Evolutionary conservation across 352 stramenopile species (phyloP), one percentile per base, ranked within the genome.

Genomic region (Phytophthora pluvialis): DNA sequence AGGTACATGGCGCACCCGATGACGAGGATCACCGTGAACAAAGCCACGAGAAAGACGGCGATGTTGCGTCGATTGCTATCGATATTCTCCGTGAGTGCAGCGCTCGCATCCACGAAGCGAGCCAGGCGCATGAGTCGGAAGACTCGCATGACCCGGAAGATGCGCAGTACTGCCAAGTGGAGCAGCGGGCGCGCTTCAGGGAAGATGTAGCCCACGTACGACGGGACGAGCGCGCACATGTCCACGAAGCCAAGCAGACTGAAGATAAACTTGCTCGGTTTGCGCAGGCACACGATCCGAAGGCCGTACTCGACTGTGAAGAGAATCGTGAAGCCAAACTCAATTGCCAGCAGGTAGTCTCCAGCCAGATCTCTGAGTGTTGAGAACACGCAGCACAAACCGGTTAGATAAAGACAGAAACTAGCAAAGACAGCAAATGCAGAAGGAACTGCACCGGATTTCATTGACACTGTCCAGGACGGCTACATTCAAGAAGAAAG

Each of bases 1-100:
- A 94, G 71, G 29, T 94, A 94, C 81, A 94, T 94, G 26, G 82
- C 81, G 43, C 80, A 92, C 1, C 85, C 85, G 50, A 94, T 94
- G 31, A 94, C 83, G 18, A 92, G 64, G 43, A 92, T 90, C 33
- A 94, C 75, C 1, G 81, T 90, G 45, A 89, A 91, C 9, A 90
- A 56, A 21, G 77, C 83, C 16, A 90, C 81, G 28, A 94, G 77
- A 49, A 94, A 94, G 4, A 94, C 83, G 6, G 76, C 70, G 43
- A 94, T 91, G 40, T 86, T 81, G 5, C 82, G 76, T 72, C 89
- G 89, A 72, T 94, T 94, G 31, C 75, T 70, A 26, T 91, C 80
- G 57, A 94, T 92, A 61, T 90, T 93, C 64, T 93, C 85, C 16
- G 68, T 88, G 25, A 93, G 60, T 1, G 85, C 76, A 16, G 85